Evolutionary conservation across 768 basidiomycete genomes (phyloP), one percentile per base, ranked within the genome.

Genomic region (Pleurotus platypus): DNA sequence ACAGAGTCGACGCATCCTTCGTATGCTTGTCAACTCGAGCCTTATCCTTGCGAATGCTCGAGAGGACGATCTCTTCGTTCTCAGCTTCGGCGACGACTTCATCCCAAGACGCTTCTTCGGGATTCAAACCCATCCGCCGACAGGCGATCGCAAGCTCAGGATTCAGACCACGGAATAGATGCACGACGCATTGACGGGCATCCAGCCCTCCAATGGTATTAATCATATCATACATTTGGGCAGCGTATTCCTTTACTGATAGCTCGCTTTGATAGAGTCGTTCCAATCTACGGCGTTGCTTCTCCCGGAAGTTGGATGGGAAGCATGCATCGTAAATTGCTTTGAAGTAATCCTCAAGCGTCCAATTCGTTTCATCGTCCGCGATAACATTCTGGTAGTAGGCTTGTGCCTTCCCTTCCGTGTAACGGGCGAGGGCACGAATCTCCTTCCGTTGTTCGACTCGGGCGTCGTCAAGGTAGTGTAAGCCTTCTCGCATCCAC

Each of bases 271-370:
- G 76, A 2, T 49, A 56, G 7, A 55, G 60, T 0, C 40, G 26
- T 1, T 62, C 46, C 0, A 78, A 58, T 13, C 67, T 66, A 6
- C 67, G 57, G 0, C 64, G 42, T 9, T 48, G 46, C 18, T 48
- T 48, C 20, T 48, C 16, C 13, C 46, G 46, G 12, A 48, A 75
- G 40, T 71, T 61, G 0, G 65, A 42, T 0, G 73, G 73, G 61
- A 76, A 76, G 26, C 74, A 73, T 16, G 72, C 70, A 18, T 74
- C 62, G 51, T 72, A 75, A 15, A 76, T 13, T 24, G 63, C 67
- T 2, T 54, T 15, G 48, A 73, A 73, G 56, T 75, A 75, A 0
- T 62, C 27, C 6, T 59, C 30, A 0, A 76, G 37, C 0, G 27
- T 58, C 72, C 72, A 77, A 0, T 63, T 42, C 1, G 66, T 55